Evolutionary conservation across 2,329 filamentous ascomycete genomes (phyloP).

Genomic region (Exophiala sideris): DNA sequence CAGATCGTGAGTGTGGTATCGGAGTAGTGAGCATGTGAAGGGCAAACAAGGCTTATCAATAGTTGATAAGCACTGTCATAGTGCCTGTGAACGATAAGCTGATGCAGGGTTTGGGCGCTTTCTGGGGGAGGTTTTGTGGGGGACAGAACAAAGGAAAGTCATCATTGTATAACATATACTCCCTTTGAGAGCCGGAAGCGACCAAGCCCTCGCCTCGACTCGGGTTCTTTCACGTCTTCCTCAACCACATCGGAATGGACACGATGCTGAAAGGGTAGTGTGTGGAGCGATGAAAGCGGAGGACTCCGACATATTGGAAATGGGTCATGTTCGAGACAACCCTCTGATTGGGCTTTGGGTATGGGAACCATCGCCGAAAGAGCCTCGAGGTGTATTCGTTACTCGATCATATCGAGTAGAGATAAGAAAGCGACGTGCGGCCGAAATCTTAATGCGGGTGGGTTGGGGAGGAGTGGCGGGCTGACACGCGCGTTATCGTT

Average conservation of each 20-base stretch:
- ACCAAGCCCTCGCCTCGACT: constrained; percentile 2
- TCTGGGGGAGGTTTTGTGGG: constrained; percentile 3
- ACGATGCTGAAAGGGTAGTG: constrained; percentile 4
- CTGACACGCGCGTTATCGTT: constrained; percentile 19
- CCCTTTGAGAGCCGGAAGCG: constrained; percentile 1
- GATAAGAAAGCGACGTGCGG: constrained; percentile 16
- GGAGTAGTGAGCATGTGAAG: constrained; percentile 22
- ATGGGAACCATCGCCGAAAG: neutral
- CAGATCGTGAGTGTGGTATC: constrained; percentile 4
- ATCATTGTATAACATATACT: constrained; percentile 10
- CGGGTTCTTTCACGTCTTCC: neutral
- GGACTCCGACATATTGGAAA: constrained; percentile 12
- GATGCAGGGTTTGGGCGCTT: constrained; percentile 4
- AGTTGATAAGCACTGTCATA: constrained; percentile 20
- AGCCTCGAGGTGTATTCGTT: constrained; percentile 19
- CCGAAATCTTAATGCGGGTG: constrained; percentile 1
- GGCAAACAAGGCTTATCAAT: constrained; percentile 20
- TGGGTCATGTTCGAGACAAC: neutral
- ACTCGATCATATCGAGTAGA: constrained; percentile 27
- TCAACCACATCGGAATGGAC: constrained; percentile 3
- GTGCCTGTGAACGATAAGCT: constrained; percentile 6
- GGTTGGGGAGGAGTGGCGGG: neutral
- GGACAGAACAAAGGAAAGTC: constrained; percentile 4
- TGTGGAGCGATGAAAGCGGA: constrained; percentile 16
- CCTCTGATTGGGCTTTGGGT: constrained; percentile 11